phyloP scores from a whole-genome alignment of 352 stramenopile genomes.

The Phytophthora syringae region DNA sequence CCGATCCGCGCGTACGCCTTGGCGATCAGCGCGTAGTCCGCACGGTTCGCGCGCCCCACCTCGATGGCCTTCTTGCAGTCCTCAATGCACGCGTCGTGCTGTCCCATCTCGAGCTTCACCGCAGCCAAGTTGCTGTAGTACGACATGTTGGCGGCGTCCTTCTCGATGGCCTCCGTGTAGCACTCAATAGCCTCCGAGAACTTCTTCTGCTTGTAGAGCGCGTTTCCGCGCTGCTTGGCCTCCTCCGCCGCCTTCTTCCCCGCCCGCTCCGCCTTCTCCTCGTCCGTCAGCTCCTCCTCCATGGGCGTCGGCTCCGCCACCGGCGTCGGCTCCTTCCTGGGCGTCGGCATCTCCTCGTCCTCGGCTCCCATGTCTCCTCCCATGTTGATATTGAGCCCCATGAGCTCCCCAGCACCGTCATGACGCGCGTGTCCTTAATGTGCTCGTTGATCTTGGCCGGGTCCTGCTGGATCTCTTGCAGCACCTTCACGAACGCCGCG shows the following conservation, averaged over 20 bases:
- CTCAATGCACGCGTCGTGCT: slow-evolving; percentile 95
- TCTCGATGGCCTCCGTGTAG: slow-evolving; percentile 96
- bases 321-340: slow-evolving; percentile 38
- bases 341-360: slow-evolving; percentile 57
- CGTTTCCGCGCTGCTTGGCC: slow-evolving; percentile 96
- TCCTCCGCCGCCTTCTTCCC: slow-evolving; percentile 81
- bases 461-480: slow-evolving; percentile 81
- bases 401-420: slow-evolving; percentile 89
- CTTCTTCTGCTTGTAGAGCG: slow-evolving; percentile 97
- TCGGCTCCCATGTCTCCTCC: slow-evolving; percentile 32
- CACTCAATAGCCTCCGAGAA: slow-evolving; percentile 94
- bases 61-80: slow-evolving; percentile 96
- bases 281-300: slow-evolving; percentile 88
- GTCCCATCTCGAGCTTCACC: slow-evolving; percentile 96
- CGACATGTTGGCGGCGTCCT: slow-evolving; percentile 97
- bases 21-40: slow-evolving; percentile 96
- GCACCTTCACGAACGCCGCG: slow-evolving; percentile 86
- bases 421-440: slow-evolving; percentile 84
- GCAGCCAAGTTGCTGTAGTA: slow-evolving; percentile 98
- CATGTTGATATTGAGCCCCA: slow-evolving; percentile 86
- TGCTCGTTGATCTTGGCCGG: slow-evolving; percentile 80
- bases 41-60: slow-evolving; percentile 94
- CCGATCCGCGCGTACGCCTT: slow-evolving; percentile 96
- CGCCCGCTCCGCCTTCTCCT: slow-evolving; percentile 73
- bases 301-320: slow-evolving; percentile 66